Conservation (phyloP, 257 asterid genomes). For the Scutellaria baicalensis region DNA sequence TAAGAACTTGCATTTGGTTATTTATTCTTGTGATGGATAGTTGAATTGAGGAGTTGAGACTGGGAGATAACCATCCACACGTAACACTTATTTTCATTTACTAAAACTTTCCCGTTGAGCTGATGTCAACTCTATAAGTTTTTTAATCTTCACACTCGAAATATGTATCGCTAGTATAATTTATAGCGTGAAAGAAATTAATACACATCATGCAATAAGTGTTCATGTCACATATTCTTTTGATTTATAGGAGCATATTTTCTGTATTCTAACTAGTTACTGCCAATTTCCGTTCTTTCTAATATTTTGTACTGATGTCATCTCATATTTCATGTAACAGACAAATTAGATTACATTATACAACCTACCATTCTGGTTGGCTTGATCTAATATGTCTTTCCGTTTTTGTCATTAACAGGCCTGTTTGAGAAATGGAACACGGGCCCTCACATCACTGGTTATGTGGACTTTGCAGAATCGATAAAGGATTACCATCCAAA, state of each 20-base stretch:
- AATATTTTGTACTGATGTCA: not conserved
- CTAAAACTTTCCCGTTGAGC: not conserved
- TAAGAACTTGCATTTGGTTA: not conserved
- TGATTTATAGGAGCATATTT: not conserved
- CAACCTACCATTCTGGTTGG: not conserved
- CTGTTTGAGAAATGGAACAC: conserved; percentile 77
- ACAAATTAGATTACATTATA: not conserved
- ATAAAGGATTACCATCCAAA: conserved; percentile 76
- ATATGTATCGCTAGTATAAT: not conserved
- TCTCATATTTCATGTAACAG: not conserved
- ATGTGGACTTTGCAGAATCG: conserved; percentile 84
- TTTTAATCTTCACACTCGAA: not conserved
- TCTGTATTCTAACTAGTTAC: not conserved
- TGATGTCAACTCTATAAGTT: not conserved
- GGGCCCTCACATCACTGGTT: conserved; percentile 87
- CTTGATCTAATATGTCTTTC: conserved; percentile 1
- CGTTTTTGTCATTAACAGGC: conserved; percentile 37
- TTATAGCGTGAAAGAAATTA: not conserved
- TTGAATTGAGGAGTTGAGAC: not conserved
- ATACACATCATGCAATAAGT: not conserved
- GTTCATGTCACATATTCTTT: not conserved
- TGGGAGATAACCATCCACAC: not conserved
- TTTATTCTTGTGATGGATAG: not conserved
- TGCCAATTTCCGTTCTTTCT: not conserved
- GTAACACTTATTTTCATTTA: not conserved